Base-by-base conservation (phyloP, 768 basidiomycete genomes). In the Rhizopogon rudus region DNA sequence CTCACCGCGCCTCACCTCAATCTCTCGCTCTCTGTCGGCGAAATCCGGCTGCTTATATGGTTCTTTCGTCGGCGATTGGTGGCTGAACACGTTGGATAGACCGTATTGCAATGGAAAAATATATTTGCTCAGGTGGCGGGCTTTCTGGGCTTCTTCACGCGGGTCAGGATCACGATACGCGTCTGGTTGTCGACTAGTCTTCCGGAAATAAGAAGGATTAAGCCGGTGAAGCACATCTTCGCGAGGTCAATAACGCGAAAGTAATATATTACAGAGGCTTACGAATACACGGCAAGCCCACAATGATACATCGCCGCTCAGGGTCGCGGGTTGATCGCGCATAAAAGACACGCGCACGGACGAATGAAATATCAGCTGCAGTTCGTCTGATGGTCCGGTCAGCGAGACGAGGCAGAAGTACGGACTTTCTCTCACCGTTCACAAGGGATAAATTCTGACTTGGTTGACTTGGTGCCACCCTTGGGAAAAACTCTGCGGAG, bases 51-150 rank as follows among this genome's bases (percentile, higher is more conserved):
- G 73, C 29, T 69, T 67, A 42, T 71, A 71, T 0, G 63, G 57
- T 43, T 69, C 62, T 42, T 63, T 68, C 16, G 57, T 59, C 22
- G 54, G 63, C 45, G 57, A 57, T 44, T 63, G 53, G 12, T 51
- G 40, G 4, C 57, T 49, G 57, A 93, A 94, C 2, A 85, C 77
- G 60, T 74, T 88, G 5, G 75, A 64, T 1, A 97, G 65, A 0
- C 81, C 79, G 62, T 86, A 92, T 61, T 93, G 89, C 40, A 85
- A 77, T 8, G 93, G 85, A 63, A 98, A 96, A 2, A 98, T 74
- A 62, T 93, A 87, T 71, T 93, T 94, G 35, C 87, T 77, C 1
- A 93, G 70, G 58, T 84, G 84, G 40, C 87, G 78, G 0, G 81
- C 78, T 40, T 81, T 67, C 40, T 76, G 75, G 43, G 73, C 75